Conservation (phyloP, 352 stramenopile species). For the Halophytophthora polymorphica region DNA sequence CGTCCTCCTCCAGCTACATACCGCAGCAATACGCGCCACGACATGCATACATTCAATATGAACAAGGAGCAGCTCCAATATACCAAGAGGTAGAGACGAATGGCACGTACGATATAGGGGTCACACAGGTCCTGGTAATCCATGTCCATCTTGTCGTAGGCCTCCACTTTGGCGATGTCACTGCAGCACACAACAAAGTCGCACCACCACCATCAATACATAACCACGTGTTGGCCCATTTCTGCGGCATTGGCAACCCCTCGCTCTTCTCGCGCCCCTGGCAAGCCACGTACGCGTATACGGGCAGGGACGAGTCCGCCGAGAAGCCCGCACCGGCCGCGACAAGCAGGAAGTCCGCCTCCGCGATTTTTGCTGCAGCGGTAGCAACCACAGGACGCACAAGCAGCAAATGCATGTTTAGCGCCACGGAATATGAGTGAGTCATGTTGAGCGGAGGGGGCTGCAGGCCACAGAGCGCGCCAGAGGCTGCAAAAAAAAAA, state of each 20-base stretch:
- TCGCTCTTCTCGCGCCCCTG: not conserved
- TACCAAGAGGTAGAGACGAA: not conserved
- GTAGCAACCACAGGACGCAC: not conserved
- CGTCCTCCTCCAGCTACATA: constrained; percentile 65
- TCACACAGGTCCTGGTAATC: constrained; percentile 90
- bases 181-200: constrained; percentile 23
- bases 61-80: not conserved
- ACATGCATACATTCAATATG: not conserved
- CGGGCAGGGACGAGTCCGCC: constrained; percentile 84
- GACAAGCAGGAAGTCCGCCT: constrained; percentile 83
- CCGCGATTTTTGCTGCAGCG: constrained; percentile 55
- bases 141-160: constrained; percentile 74
- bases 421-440: constrained; percentile 1
- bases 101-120: constrained; percentile 56
- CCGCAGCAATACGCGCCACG: too few relatives aligned
- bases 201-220: not conserved
- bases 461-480: not conserved
- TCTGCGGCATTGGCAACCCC: not conserved
- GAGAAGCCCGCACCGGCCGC: constrained; percentile 89
- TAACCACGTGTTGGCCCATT: not conserved
- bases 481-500: not conserved
- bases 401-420: too few relatives aligned
- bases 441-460: not conserved
- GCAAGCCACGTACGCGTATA: constrained; percentile 72
- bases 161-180: constrained; percentile 81